These are phyloP conservation scores for Effrenium voratum DNA, from an alignment of 73 alveolate species.

Conservation along the genomic window DNA sequence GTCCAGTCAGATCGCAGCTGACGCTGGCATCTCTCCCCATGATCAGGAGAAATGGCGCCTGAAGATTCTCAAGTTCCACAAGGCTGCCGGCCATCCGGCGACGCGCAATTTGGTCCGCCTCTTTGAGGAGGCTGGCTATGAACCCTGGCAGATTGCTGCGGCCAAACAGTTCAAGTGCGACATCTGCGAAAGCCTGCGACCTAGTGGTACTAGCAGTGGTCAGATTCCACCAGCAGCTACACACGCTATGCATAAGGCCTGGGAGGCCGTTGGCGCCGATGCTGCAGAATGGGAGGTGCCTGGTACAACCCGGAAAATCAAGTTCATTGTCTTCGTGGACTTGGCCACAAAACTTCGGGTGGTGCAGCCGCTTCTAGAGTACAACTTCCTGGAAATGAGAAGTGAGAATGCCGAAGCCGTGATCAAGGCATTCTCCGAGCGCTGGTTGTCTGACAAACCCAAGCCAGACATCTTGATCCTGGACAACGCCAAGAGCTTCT, in stretches of 20 bases:
- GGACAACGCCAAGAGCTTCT: conserved; percentile 27
- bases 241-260: neutral
- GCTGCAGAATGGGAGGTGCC: neutral
- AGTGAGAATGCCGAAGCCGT: neutral
- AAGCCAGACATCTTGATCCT: neutral
- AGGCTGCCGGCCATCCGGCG: neutral
- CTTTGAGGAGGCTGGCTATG: neutral
- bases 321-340: neutral
- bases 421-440: neutral
- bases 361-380: neutral
- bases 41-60: neutral
- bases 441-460: neutral
- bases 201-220: neutral
- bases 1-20: no score
- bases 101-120: neutral
- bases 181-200: neutral
- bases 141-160: neutral
- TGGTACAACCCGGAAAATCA: neutral
- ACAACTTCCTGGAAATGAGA: no score
- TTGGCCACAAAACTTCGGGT: neutral
- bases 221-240: neutral
- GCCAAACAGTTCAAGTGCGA: neutral
- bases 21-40: neutral
- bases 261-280: neutral
- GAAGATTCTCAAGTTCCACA: neutral